These are phyloP conservation scores for Tolypocladium sp. DNA, from an alignment of 2,329 filamentous ascomycete species.

Conservation along the genomic window DNA sequence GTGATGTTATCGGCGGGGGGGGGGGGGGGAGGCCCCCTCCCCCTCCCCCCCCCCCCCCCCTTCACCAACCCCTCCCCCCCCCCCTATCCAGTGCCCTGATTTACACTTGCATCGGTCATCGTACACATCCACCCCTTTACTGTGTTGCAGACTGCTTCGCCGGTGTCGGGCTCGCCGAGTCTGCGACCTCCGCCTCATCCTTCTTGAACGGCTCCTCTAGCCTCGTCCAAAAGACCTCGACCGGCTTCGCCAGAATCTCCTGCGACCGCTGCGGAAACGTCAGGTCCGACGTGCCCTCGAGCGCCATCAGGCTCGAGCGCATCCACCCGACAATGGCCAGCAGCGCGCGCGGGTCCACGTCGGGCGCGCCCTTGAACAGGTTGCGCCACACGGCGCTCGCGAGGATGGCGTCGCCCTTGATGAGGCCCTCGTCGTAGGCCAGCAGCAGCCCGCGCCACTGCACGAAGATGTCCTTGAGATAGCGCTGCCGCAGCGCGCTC, in stretches of 20 bases:
- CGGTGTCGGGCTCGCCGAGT: not conserved
- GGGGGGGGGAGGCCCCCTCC: too few relatives aligned
- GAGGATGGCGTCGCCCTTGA: conserved; percentile 67
- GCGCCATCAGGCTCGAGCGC: conserved; percentile 33
- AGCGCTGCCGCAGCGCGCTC: conserved; percentile 49
- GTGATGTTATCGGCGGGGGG: too few relatives aligned
- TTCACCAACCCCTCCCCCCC: too few relatives aligned
- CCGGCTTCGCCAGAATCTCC: conserved; percentile 24
- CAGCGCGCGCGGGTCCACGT: conserved; percentile 40
- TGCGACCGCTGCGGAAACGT: conserved; percentile 19
- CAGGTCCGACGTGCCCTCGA: conserved; percentile 42
- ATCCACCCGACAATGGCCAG: conserved; percentile 50
- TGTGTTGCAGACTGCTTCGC: not conserved
- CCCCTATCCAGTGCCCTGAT: not conserved
- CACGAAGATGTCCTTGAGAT: conserved; percentile 81
- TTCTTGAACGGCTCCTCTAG: conserved; percentile 29
- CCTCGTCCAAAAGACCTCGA: conserved; percentile 34
- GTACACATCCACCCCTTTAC: not conserved
- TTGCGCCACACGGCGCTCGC: conserved; percentile 89
- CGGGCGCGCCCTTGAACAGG: conserved; percentile 64
- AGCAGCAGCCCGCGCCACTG: conserved; percentile 85
- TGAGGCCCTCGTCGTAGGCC: conserved; percentile 75
- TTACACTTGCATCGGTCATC: not conserved
- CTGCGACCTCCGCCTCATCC: conserved; percentile 14
- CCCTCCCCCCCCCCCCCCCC: too few relatives aligned